Evolutionary conservation across 2,329 filamentous ascomycete genomes (phyloP), one percentile per base, ranked within the genome.

Genomic region (Berkeleyomyces basicola): DNA sequence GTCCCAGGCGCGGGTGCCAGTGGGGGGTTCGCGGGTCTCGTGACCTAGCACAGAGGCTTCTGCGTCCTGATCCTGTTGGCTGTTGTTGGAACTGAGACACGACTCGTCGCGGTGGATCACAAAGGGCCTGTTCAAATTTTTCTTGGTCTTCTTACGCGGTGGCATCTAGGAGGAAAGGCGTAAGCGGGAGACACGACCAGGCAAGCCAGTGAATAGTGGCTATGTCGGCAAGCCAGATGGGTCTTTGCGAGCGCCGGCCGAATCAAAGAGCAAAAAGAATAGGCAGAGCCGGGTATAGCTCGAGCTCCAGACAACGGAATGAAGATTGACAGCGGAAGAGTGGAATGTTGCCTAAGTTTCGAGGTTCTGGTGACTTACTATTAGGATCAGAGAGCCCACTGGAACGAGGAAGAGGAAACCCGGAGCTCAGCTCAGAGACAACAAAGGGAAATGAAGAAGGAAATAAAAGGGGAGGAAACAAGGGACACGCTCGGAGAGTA

Each of bases 41-140:
- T 55, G 51, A 55, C 51, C 58, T 58, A 36, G n/a, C 39, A 53
- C 16, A 10, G 47, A 16, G 10, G 33, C 39, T 49, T 33, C 36
- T 44, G 59, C 31, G 33, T 49, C 55, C 16, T 37, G 37, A 33
- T 61, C 55, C 31, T 64, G 59, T 7, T 61, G 59, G 37, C 63
- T 64, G 31, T 55, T 60, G 63, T 64, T 64, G 59, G 63, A 64
- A 46, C 63, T 64, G 14, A 64, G 59, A 55, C 63, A 64, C 31
- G 63, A 64, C 59, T 61, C 63, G 63, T 64, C 63, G 53, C 63
- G 63, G 46, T 61, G 63, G 44, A 64, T 64, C 46, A 61, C 63
- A 59, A 64, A 64, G 42, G 5, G 58, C 46, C 62, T 57, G 51
- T 55, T 55, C 51, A 39, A 31, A 16, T 62, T 59, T 46, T 64